A percentile compares a stretch with the other conserved stretches of the same genome.
phyloP scores from a whole-genome alignment of 805 yeast genomes.

The Candida koratica region DNA sequence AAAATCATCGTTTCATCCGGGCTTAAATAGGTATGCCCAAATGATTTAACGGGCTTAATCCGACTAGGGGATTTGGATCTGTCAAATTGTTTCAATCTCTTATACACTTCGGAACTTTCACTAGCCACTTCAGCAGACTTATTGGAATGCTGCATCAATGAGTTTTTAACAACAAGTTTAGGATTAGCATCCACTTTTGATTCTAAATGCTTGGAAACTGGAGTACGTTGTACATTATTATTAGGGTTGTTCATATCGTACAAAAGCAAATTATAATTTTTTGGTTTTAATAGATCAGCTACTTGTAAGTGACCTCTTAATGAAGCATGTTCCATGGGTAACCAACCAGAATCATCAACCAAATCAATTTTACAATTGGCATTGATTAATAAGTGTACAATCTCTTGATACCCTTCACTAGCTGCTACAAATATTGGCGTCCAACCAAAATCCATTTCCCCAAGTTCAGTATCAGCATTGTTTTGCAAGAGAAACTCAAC shows the following conservation, averaged over 20 bases:
- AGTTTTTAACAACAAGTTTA: constrained; percentile 6
- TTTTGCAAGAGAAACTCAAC: constrained; percentile 52
- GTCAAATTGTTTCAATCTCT: constrained; percentile 30
- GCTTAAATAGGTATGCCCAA: constrained; percentile 75
- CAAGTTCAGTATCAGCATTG: constrained; percentile 71
- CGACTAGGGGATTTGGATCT: constrained; percentile 22
- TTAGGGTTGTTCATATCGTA: constrained; percentile 36
- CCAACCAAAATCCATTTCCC: constrained; percentile 85
- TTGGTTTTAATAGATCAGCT: constrained; percentile 58
- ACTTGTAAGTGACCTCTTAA: constrained; percentile 79
- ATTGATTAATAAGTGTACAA: constrained; percentile 52
- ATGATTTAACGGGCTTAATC: constrained; percentile 63
- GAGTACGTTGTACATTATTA: constrained; percentile 26
- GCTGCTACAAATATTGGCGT: constrained; percentile 90
- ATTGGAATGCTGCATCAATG: constrained; percentile 16
- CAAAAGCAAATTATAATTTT: constrained; percentile 29
- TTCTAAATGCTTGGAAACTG: constrained; percentile 14
- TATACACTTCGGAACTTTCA: constrained; percentile 35
- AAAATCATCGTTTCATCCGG: constrained; percentile 66
- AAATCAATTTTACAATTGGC: constrained; percentile 51
- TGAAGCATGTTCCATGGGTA: constrained; percentile 95
- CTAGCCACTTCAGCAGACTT: constrained; percentile 37
- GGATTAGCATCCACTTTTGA: constrained; percentile 10
- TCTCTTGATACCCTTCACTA: constrained; percentile 66
- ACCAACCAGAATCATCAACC: constrained; percentile 88